A percentile compares a stretch with the other conserved stretches of the same genome.
Evolutionary conservation across 2,329 filamentous ascomycete species (phyloP).

Genomic region (Fusarium duplospermum): DNA sequence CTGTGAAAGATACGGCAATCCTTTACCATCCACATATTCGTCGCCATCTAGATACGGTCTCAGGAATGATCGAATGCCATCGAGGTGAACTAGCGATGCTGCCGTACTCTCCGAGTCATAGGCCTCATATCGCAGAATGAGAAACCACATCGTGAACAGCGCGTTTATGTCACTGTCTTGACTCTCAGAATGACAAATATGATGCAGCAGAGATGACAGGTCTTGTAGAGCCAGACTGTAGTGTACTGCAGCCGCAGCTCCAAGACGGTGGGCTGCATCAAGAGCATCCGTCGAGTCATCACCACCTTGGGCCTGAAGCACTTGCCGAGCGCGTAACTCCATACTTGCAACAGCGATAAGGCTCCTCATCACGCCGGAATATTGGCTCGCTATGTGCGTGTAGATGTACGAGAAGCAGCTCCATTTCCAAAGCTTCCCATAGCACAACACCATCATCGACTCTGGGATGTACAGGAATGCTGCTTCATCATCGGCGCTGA

Average conservation of each 20-base stretch:
- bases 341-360: slow-evolving; percentile 37
- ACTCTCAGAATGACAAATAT: slow-evolving; percentile 19
- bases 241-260: slow-evolving; percentile 15
- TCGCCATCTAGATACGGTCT: slow-evolving; percentile 23
- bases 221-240: slow-evolving; percentile 34
- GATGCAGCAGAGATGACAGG: slow-evolving; percentile 27
- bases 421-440: slow-evolving; percentile 38
- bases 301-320: slow-evolving; percentile 6
- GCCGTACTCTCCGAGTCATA: slow-evolving; percentile 27
- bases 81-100: slow-evolving; percentile 30
- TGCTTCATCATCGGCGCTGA: slow-evolving; percentile 19
- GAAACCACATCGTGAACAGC: slow-evolving; percentile 39
- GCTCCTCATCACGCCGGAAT: slow-evolving; percentile 38
- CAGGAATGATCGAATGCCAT: slow-evolving; percentile 34
- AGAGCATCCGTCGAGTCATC: neutral
- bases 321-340: slow-evolving; percentile 28
- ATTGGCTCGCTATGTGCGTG: slow-evolving; percentile 27
- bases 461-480: slow-evolving; percentile 32
- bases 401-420: slow-evolving; percentile 40
- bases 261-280: slow-evolving; percentile 19
- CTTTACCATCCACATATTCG: neutral
- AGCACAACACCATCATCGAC: slow-evolving; percentile 32
- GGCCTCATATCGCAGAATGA: slow-evolving; percentile 33
- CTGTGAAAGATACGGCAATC: slow-evolving; percentile 30
- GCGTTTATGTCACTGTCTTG: slow-evolving; percentile 27